A percentile compares a stretch with the other conserved stretches of the same genome.
phyloP scores from a whole-genome alignment of 192 early-diverging fungal species.

The Coemansia sp. region DNA sequence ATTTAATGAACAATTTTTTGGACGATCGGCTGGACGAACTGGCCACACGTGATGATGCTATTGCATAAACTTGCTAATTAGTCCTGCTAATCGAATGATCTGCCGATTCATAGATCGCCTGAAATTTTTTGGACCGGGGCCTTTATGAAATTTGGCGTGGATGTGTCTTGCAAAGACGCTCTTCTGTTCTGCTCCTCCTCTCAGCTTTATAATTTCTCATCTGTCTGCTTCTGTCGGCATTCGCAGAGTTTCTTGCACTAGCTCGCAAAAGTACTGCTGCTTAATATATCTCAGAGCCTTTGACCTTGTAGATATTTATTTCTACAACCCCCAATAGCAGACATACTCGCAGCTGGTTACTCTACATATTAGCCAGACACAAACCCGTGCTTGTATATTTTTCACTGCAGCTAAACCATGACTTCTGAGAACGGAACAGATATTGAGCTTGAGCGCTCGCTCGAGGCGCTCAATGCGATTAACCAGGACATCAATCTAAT shows the following conservation, averaged over 20 bases:
- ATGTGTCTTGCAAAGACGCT: background rate
- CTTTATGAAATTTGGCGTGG: background rate
- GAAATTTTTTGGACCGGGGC: slow-evolving; percentile 7
- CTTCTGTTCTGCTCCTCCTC: slow-evolving; percentile 7
- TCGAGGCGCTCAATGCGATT: slow-evolving; percentile 31
- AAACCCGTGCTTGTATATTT: background rate
- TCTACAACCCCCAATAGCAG: no score
- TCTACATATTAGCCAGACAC: no score
- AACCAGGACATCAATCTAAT: slow-evolving; percentile 42
- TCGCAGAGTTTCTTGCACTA: no score
- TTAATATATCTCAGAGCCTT: no score
- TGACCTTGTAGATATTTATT: no score
- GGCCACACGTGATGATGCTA: background rate
- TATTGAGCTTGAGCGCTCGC: slow-evolving; percentile 28
- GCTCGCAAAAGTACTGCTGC: no score
- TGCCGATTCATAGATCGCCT: slow-evolving; percentile 5
- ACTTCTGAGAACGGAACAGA: slow-evolving; percentile 27
- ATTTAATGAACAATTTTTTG: background rate
- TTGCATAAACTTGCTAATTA: background rate
- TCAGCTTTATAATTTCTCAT: background rate
- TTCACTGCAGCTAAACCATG: slow-evolving; percentile 10
- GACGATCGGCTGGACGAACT: background rate
- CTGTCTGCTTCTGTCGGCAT: background rate
- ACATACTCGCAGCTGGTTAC: no score
- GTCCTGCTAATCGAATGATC: slow-evolving; percentile 3